Conservation (phyloP, 192 early-diverging fungal species). For the Umbelopsis vinacea region DNA sequence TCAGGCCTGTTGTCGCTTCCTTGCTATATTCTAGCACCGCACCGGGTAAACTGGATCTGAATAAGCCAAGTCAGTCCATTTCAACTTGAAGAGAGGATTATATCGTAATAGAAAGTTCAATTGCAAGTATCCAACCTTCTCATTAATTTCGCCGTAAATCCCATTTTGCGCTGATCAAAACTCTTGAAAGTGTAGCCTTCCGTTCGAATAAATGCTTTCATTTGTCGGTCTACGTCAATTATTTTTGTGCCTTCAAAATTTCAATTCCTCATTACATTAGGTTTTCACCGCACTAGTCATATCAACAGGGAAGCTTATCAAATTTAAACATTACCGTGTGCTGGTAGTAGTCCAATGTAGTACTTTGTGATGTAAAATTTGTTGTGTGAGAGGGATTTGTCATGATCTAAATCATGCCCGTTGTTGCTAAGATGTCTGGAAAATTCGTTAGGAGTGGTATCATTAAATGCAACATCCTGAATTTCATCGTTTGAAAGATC, state of each 20-base stretch:
- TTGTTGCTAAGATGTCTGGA: neutral
- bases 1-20: neutral
- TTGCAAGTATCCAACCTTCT: neutral
- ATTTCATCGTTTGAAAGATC: constrained; percentile 58
- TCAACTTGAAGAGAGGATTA: neutral
- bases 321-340: neutral
- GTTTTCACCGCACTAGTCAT: no score
- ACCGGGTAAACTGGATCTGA: neutral
- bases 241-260: neutral
- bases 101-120: neutral
- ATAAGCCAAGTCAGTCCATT: neutral
- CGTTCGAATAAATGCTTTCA: neutral
- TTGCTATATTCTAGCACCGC: neutral
- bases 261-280: no score
- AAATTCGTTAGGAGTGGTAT: constrained; percentile 31
- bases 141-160: neutral
- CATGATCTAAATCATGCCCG: neutral
- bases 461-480: constrained; percentile 57
- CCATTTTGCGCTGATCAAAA: neutral
- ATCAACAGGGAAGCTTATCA: no score
- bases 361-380: neutral
- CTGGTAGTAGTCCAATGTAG: neutral
- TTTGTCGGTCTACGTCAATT: neutral
- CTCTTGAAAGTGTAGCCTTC: neutral
- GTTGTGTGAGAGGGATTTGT: neutral